phyloP scores from a whole-genome alignment of 1,284 basidiomycete genomes.

The Vanrija sp. region DNA sequence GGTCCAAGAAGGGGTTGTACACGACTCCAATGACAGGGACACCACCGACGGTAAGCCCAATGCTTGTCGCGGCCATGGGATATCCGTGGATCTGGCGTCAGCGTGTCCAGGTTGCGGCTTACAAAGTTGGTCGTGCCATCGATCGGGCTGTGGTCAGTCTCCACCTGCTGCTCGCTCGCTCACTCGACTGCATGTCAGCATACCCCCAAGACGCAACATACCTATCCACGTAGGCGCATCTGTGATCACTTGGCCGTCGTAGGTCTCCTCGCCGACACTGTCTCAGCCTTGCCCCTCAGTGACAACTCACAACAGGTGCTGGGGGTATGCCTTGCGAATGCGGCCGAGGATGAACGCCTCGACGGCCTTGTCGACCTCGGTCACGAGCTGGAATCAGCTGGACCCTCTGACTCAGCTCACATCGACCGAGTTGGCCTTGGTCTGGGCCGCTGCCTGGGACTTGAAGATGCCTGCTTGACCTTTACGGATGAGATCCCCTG shows the following conservation, averaged over 20 bases:
- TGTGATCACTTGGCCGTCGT: conserved; percentile 69
- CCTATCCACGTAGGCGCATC: conserved; percentile 83
- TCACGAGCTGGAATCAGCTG: conserved; percentile 61
- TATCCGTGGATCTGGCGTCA: conserved; percentile 53
- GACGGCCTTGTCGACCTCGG: conserved; percentile 89
- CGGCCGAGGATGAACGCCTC: conserved; percentile 76
- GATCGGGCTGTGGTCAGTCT: conserved; percentile 34
- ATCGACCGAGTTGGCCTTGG: conserved; percentile 90
- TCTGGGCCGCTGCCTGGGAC: conserved; percentile 57
- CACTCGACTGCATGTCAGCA: conserved; percentile 35
- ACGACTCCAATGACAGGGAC: conserved; percentile 82
- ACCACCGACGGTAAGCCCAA: conserved; percentile 80
- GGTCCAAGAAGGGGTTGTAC: conserved; percentile 87
- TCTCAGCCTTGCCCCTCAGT: conserved; percentile 1
- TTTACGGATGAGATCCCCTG: conserved; percentile 51
- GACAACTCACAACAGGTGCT: conserved; percentile 70
- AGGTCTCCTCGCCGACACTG: conserved; percentile 88
- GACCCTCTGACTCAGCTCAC: conserved; percentile 26
- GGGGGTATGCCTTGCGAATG: conserved; percentile 66
- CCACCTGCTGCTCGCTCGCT: background rate
- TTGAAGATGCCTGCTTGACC: conserved; percentile 49
- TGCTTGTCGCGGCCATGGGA: conserved; percentile 83
- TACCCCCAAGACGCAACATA: conserved; percentile 49
- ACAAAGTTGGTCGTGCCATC: conserved; percentile 84
- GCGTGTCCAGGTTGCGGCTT: conserved; percentile 46